Conservation (phyloP, 345 rosid genomes). For the Camelina laxa region DNA sequence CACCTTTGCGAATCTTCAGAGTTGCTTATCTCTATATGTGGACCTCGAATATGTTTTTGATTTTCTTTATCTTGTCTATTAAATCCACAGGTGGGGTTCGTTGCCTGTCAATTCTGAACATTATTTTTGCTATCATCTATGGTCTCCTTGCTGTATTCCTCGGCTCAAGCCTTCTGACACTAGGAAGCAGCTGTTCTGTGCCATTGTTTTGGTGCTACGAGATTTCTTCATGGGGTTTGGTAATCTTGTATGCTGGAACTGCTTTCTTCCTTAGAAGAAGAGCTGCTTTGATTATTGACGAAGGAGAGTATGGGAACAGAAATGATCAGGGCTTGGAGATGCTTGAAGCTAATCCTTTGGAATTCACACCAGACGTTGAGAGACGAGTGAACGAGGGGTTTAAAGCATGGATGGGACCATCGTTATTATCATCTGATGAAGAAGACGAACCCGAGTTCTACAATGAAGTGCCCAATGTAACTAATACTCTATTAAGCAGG, state of each 20-base stretch:
- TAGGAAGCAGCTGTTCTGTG: constrained; percentile 86
- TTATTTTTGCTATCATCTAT: constrained; percentile 70
- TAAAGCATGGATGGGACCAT: constrained; percentile 92
- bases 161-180: constrained; percentile 89
- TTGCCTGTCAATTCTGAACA: constrained; percentile 77
- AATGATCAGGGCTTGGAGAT: constrained; percentile 78
- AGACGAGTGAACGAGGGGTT: constrained; percentile 85
- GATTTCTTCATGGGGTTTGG: constrained; percentile 83
- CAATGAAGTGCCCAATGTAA: constrained; percentile 51
- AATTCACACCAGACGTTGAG: constrained; percentile 79
- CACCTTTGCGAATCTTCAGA: constrained; percentile 17
- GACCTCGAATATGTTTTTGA: constrained; percentile 27
- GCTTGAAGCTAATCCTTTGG: constrained; percentile 77
- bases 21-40: constrained; percentile 21
- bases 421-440: constrained; percentile 84
- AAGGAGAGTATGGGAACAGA: constrained; percentile 63
- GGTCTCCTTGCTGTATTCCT: constrained; percentile 85
- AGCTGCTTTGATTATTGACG: constrained; percentile 71
- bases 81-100: constrained; percentile 79
- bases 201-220: constrained; percentile 98
- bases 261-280: constrained; percentile 77
- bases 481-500: constrained; percentile 48
- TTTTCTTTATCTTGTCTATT: constrained; percentile 23
- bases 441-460: constrained; percentile 77
- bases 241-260: constrained; percentile 71